Percentiles rank a stretch among this genome's conserved stretches.
These are phyloP conservation scores for Cercospora sp. DNA, from an alignment of 2,329 filamentous ascomycete species.

Conservation along the genomic window DNA sequence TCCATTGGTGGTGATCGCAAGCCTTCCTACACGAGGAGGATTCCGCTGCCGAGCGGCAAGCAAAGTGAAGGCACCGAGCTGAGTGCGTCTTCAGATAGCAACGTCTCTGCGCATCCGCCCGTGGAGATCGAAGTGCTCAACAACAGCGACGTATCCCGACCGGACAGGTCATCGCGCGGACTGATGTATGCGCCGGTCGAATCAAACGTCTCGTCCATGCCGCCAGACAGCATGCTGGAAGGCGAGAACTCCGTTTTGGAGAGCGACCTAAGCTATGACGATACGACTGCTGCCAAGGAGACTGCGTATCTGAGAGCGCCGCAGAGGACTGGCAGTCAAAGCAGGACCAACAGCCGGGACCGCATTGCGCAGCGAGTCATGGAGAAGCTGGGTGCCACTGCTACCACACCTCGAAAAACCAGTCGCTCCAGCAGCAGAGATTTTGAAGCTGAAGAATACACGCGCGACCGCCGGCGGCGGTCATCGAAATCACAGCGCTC, in stretches of 20 bases:
- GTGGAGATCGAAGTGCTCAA: constrained; percentile 86
- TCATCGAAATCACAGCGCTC: constrained; percentile 52
- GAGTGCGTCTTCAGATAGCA: constrained; percentile 83
- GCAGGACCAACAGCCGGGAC: constrained; percentile 66
- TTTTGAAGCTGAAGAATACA: constrained; percentile 37
- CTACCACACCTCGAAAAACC: constrained; percentile 44
- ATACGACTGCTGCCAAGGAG: constrained; percentile 38
- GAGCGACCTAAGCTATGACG: constrained; percentile 39
- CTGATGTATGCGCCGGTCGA: constrained; percentile 64
- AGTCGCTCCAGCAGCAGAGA: constrained; percentile 37
- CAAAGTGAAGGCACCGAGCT: constrained; percentile 41
- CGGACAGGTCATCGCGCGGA: constrained; percentile 54
- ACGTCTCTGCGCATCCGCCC: constrained; percentile 66
- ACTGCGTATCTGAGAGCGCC: constrained; percentile 56
- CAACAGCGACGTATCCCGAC: constrained; percentile 65
- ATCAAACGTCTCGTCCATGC: constrained; percentile 86
- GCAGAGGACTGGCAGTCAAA: constrained; percentile 51
- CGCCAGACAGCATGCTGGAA: constrained; percentile 69
- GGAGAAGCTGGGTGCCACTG: constrained; percentile 61
- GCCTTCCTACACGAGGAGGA: constrained; percentile 66
- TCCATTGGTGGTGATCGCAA: constrained; percentile 74
- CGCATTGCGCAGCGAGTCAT: constrained; percentile 68
- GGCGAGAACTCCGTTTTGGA: constrained; percentile 54
- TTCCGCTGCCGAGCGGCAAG: constrained; percentile 58
- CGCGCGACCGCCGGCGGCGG: constrained; percentile 35